A percentile compares a stretch with the other conserved stretches of the same genome.
These are phyloP conservation scores for Atalantia buxifolia DNA, from an alignment of 345 rosid species.

Conservation along the genomic window DNA sequence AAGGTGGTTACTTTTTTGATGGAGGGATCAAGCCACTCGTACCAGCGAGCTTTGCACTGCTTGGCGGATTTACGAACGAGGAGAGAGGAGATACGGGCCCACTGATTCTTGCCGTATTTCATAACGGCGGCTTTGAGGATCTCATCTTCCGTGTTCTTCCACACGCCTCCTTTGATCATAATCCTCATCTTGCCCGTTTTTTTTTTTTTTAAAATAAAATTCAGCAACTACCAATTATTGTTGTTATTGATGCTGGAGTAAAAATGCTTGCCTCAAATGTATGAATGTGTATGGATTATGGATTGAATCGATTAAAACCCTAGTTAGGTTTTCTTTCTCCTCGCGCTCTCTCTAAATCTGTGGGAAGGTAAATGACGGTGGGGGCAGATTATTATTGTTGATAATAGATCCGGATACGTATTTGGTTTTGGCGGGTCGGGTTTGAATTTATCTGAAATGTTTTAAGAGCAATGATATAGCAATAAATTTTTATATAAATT, in stretches of 20 bases:
- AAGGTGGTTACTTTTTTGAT: slow-evolving; percentile 66
- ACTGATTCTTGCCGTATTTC: slow-evolving; percentile 98
- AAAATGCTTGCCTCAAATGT: too few relatives aligned
- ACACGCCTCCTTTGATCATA: slow-evolving; percentile 99
- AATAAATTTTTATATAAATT: too few relatives aligned
- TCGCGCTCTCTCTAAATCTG: background rate
- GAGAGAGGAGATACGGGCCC: slow-evolving; percentile 97
- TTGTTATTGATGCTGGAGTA: background rate
- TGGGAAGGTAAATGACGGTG: background rate
- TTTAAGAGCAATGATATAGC: too few relatives aligned
- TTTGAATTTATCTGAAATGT: background rate
- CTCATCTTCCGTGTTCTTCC: slow-evolving; percentile 99
- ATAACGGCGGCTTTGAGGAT: slow-evolving; percentile 97
- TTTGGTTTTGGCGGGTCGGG: background rate
- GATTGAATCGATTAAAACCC: background rate
- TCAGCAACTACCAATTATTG: background rate
- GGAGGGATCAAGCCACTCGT: slow-evolving; percentile 99
- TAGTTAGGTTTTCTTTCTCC: background rate
- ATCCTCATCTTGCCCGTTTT: slow-evolving; percentile 79
- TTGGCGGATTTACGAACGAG: slow-evolving; percentile 98
- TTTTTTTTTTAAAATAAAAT: too few relatives aligned
- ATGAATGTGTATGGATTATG: background rate
- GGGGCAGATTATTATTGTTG: background rate
- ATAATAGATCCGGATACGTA: background rate
- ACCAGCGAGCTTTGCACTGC: slow-evolving; percentile 99